Base-by-base conservation (phyloP, 139 green algal genomes). In the Chlamydomonas applanata region DNA sequence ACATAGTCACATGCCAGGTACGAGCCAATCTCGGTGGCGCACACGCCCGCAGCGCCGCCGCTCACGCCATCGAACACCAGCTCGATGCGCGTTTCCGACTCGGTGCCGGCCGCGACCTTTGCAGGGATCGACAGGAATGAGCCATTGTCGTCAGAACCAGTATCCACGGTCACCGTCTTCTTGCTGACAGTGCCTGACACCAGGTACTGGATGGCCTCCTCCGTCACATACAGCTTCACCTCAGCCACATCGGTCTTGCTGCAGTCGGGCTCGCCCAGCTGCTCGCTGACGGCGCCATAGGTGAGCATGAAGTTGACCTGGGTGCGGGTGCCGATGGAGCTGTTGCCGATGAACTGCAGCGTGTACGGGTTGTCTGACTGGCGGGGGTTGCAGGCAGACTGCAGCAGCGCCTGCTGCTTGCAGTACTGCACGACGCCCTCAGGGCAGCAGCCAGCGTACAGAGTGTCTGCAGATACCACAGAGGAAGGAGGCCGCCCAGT, bases 1-100 rank as follows among this genome's bases (percentile, higher is more conserved):
- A 78, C 49, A 25, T 73, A 78, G 52, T 78, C 71, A 61, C 73
- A 78, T 13, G 72, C 73, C 19, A 35, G 49, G 46, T 46, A 78
- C 46, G 64, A 35, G 4, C 73, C 73, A 19, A 78, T 63, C 25
- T 52, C 17, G 9, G 33, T 53, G 4, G 4, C 32, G 33, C 62
- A 69, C 25, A 69, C 25, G 62, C 17, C 14, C 30, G 32, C 17
- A 5, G 33, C 62, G 9, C 62, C 62, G 62, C 62, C 33, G 17
- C 17, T 17, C 32, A 69, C 25, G 32, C 11, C 22, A 14, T 25
- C 14, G 27, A 69, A 69, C 40, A 49, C 7, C 40, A 49, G 40
- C 40, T 49, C 40, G 11, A 49, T 49, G 40, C 40, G 40, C 40
- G 40, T 49, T 49, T 49, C 40, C 11, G 40, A 19, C 40, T 49